phyloP scores from a whole-genome alignment of 345 rosid genomes.

The Pistacia vera region DNA sequence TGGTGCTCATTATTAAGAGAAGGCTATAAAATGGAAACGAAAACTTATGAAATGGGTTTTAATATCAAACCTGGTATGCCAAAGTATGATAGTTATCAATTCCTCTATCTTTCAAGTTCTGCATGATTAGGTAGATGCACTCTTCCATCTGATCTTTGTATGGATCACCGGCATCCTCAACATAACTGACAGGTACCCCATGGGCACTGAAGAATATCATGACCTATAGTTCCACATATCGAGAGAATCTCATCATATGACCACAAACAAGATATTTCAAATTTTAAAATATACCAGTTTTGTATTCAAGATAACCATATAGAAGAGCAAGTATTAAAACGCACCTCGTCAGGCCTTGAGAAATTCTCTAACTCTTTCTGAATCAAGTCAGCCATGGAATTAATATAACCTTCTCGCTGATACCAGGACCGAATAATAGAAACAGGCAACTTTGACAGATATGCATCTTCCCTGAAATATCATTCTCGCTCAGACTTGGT shows the following conservation, averaged over 20 bases:
- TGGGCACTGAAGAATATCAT: constrained; percentile 97
- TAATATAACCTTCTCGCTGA: constrained; percentile 79
- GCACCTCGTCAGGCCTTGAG: constrained; percentile 74
- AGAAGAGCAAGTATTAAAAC: constrained; percentile 17
- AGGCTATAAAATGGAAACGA: not conserved
- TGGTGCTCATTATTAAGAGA: not conserved
- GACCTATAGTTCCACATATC: constrained; percentile 45
- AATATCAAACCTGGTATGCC: constrained; percentile 81
- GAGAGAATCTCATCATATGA: constrained; percentile 9
- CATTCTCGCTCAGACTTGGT: constrained; percentile 20
- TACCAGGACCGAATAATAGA: constrained; percentile 86
- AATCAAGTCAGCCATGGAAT: constrained; percentile 88
- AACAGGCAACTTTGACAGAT: constrained; percentile 75
- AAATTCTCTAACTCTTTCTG: constrained; percentile 68
- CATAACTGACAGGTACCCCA: constrained; percentile 93
- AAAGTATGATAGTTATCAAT: constrained; percentile 65
- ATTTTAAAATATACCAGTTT: not conserved
- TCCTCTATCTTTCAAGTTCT: constrained; percentile 80
- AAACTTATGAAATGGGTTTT: not conserved
- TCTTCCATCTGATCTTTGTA: constrained; percentile 97
- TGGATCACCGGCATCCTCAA: constrained; percentile 86
- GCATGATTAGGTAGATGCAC: constrained; percentile 82
- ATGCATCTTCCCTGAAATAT: constrained; percentile 68
- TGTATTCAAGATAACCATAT: not conserved
- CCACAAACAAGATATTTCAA: not conserved